Base-by-base conservation (phyloP, 2,329 filamentous ascomycete genomes). In the Zymoseptoria ardabiliae region DNA sequence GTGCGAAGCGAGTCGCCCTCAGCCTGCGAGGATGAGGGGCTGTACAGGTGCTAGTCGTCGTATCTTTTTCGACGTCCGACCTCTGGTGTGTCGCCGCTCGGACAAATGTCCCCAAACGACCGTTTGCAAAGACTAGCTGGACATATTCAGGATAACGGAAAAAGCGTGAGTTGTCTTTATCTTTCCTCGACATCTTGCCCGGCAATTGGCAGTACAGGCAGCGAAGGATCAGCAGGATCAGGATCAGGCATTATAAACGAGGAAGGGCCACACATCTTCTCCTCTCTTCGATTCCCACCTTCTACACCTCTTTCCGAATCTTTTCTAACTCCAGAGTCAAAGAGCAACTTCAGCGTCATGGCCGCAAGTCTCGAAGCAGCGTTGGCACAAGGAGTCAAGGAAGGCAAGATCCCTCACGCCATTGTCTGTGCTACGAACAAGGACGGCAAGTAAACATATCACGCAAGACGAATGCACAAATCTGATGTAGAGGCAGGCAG, bases 361-460 rank as follows among this genome's bases (percentile, higher is more conserved):
- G 58, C 58, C 28, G 53, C 60, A 3, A 56, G 62, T 22, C 49
- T 71, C 13, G 66, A 71, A 58, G 56, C 65, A 41, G 59, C 58
- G 13, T 63, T 73, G 17, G 65, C 65, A 17, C 59, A 70, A 58
- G 69, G 61, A 21, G 66, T 72, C 25, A 61, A 65, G 35, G 69
- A 70, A 45, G 70, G 66, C 11, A 70, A 71, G 53, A 63, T 72
- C 3, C 68, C 70, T 13, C 66, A 71, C 52, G 70, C 65, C 0
- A 63, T 72, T 19, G 63, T 72, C 23, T 61, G 60, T 54, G 69
- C 70, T 25, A 68, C 67, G 21, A 69, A 65, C 25, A 60, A 48
- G 35, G 65, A 69, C 58, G 70, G 70, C 67, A 55, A 23, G 35
- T 51, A 3, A 25, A 52, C 41, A 11, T 50, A 5, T 17, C 49